These are phyloP conservation scores for Sugiyamaella castrensis DNA, from an alignment of 1,139 yeast species.

Conservation along the genomic window DNA sequence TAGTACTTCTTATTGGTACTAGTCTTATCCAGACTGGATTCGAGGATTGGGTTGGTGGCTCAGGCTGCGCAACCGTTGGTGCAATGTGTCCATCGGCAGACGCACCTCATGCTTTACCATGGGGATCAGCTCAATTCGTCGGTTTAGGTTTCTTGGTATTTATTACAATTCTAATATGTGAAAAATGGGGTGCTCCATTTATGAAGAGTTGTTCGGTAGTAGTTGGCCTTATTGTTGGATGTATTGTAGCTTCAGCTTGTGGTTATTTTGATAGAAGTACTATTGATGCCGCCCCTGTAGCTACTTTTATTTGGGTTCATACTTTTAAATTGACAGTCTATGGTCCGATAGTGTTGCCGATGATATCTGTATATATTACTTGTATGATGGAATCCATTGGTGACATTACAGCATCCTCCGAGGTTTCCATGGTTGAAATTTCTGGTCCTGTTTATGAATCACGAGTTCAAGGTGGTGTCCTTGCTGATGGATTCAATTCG, in stretches of 20 bases:
- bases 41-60: slow-evolving; percentile 84
- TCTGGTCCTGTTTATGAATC: slow-evolving; percentile 79
- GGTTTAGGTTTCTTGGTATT: slow-evolving; percentile 86
- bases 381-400: slow-evolving; percentile 91
- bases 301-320: slow-evolving; percentile 81
- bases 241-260: slow-evolving; percentile 88
- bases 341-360: slow-evolving; percentile 81
- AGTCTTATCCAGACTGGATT: slow-evolving; percentile 67
- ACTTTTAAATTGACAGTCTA: slow-evolving; percentile 72
- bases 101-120: slow-evolving; percentile 57
- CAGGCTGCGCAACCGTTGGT: slow-evolving; percentile 46
- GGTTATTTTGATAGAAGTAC: slow-evolving; percentile 64
- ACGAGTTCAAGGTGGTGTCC: slow-evolving; percentile 86
- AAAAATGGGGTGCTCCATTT: slow-evolving; percentile 89
- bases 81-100: slow-evolving; percentile 44
- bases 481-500: slow-evolving; percentile 76
- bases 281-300: slow-evolving; percentile 74
- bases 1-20: slow-evolving; percentile 77
- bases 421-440: slow-evolving; percentile 78
- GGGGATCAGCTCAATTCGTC: slow-evolving; percentile 84
- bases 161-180: slow-evolving; percentile 66
- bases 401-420: slow-evolving; percentile 88
- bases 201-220: slow-evolving; percentile 93
- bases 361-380: slow-evolving; percentile 74
- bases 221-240: slow-evolving; percentile 76